A percentile compares a stretch with the other conserved stretches of the same genome.
These are phyloP conservation scores for Vigna angularis DNA, from an alignment of 306 rosid species.

Conservation along the genomic window DNA sequence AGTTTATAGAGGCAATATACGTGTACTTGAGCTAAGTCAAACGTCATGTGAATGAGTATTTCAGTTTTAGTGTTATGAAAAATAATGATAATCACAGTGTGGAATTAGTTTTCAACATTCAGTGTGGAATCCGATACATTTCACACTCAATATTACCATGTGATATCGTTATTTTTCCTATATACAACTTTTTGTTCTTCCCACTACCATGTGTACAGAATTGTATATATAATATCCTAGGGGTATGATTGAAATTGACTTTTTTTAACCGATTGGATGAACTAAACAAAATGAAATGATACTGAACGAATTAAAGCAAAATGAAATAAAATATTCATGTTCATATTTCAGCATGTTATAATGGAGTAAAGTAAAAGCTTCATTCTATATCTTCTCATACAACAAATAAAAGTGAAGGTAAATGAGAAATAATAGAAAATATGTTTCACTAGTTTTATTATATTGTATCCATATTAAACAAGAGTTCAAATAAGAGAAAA, in stretches of 20 bases:
- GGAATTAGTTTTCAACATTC: conserved; percentile 4
- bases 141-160: background rate
- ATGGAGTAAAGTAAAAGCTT: no score
- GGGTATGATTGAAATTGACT: background rate
- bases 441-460: no score
- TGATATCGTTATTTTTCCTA: background rate
- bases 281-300: background rate
- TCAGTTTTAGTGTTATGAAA: conserved; percentile 29
- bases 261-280: no score
- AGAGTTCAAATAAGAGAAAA: no score
- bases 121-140: background rate
- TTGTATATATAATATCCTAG: no score
- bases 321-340: background rate
- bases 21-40: conserved; percentile 45
- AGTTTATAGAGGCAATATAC: conserved; percentile 35
- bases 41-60: conserved; percentile 42
- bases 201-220: background rate
- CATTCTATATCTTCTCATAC: no score
- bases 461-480: no score
- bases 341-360: background rate
- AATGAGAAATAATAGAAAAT: no score
- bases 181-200: background rate
- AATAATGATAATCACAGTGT: conserved; percentile 21
- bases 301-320: background rate
- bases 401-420: no score